A percentile compares a stretch with the other conserved stretches of the same genome.
Evolutionary conservation across 345 rosid species (phyloP).

Genomic region (Lagerstroemia speciosa): DNA sequence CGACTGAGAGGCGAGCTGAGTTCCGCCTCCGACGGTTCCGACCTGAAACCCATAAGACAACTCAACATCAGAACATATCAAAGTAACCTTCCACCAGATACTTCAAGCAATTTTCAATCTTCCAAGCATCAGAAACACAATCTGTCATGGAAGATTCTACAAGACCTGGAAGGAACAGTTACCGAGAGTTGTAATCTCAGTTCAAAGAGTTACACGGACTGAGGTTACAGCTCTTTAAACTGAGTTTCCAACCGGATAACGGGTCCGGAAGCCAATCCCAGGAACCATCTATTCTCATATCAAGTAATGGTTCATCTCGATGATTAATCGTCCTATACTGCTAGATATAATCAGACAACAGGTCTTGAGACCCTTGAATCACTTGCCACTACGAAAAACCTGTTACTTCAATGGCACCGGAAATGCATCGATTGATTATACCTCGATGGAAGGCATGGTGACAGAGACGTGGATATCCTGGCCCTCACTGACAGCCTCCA

Average conservation of each 20-base stretch:
- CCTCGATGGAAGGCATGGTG: slow-evolving; percentile 71
- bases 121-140: no score
- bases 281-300: not conserved
- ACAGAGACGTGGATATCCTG: slow-evolving; percentile 65
- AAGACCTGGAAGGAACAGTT: no score
- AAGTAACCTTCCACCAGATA: not conserved
- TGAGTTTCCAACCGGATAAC: no score
- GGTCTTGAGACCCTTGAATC: no score
- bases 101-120: not conserved
- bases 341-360: not conserved
- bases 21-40: slow-evolving; percentile 73
- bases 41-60: slow-evolving; percentile 26
- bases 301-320: not conserved
- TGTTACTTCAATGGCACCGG: no score
- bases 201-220: no score
- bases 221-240: no score
- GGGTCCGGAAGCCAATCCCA: not conserved
- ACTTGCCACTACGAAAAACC: no score
- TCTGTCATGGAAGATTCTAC: no score
- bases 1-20: slow-evolving; percentile 72
- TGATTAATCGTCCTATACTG: not conserved
- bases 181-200: no score
- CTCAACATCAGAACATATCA: not conserved
- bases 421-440: not conserved
- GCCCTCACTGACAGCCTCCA: slow-evolving; percentile 56